phyloP scores from a whole-genome alignment of 371 early-diverging fungal genomes.

The Haplosporangium sp. region DNA sequence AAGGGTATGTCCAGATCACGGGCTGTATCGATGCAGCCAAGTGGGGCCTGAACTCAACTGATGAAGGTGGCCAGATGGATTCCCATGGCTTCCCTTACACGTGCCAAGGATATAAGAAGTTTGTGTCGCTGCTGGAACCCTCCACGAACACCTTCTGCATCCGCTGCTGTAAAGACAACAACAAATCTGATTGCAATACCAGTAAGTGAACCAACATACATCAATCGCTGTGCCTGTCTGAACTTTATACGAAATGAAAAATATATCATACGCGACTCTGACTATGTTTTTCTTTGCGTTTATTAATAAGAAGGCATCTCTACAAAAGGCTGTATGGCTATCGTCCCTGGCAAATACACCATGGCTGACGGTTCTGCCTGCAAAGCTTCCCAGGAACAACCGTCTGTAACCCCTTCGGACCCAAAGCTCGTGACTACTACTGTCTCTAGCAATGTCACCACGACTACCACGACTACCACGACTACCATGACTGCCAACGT shows the following conservation, averaged over 20 bases:
- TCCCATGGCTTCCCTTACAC: conserved; percentile 46
- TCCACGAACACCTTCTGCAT: conserved; percentile 60
- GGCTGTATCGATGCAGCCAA: conserved; percentile 56
- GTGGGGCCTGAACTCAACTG: conserved; percentile 51
- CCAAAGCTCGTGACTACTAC: background rate
- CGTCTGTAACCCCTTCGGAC: background rate
- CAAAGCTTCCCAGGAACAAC: conserved; percentile 7
- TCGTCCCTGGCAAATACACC: conserved; percentile 28
- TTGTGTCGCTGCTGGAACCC: conserved; percentile 63
- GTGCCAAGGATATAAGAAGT: conserved; percentile 56
- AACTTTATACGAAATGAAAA: background rate
- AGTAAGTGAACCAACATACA: conserved; percentile 21
- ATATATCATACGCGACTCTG: background rate
- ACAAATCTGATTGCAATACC: conserved; percentile 35
- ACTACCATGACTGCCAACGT: background rate
- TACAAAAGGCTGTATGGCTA: conserved; percentile 33
- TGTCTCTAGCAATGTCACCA: conserved; percentile 1
- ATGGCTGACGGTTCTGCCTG: conserved; percentile 28
- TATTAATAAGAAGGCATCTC: conserved; percentile 11
- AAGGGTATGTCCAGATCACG: conserved; percentile 58
- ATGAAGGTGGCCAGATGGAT: conserved; percentile 63
- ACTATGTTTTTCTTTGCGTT: background rate
- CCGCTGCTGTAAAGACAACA: conserved; percentile 47
- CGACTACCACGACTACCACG: background rate
- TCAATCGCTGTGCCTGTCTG: background rate